These are phyloP conservation scores for Podospora anserina DNA, from an alignment of 495 filamentous ascomycete genomes.

Conservation along the genomic window DNA sequence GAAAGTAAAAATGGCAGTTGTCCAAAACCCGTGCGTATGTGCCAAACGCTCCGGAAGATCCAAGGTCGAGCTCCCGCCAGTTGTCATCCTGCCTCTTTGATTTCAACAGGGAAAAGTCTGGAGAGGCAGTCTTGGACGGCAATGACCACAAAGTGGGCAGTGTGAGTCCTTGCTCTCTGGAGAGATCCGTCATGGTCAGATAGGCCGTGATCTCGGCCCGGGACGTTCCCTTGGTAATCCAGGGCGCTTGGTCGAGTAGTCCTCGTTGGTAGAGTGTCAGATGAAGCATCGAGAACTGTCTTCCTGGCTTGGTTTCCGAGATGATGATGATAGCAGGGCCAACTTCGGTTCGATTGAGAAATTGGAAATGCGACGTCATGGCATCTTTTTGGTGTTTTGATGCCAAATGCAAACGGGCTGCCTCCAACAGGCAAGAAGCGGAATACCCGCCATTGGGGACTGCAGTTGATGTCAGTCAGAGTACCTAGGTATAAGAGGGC, in stretches of 20 bases:
- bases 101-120: constrained; percentile 43
- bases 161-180: constrained; percentile 56
- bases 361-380: constrained; percentile 67
- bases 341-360: constrained; percentile 63
- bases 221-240: constrained; percentile 27
- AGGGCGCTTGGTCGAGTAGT: constrained; percentile 30
- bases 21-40: constrained; percentile 42
- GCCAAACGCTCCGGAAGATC: constrained; percentile 49
- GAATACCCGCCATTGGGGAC: constrained; percentile 85
- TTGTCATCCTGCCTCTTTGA: constrained; percentile 36
- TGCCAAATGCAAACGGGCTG: constrained; percentile 59
- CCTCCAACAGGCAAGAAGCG: constrained; percentile 57
- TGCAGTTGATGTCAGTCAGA: constrained; percentile 26
- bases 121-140: constrained; percentile 29
- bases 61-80: constrained; percentile 38
- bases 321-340: constrained; percentile 64
- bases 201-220: constrained; percentile 51
- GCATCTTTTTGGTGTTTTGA: constrained; percentile 59
- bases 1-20: constrained; percentile 56
- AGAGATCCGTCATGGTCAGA: constrained; percentile 62
- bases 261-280: constrained; percentile 54
- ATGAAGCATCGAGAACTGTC: constrained; percentile 66
- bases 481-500: neutral
- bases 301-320: constrained; percentile 69
- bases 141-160: constrained; percentile 50